Evolutionary conservation across 2,329 filamentous ascomycete species (phyloP), one percentile per base, ranked within the genome.

Genomic region (Aspergillus pseudoviridinutans): DNA sequence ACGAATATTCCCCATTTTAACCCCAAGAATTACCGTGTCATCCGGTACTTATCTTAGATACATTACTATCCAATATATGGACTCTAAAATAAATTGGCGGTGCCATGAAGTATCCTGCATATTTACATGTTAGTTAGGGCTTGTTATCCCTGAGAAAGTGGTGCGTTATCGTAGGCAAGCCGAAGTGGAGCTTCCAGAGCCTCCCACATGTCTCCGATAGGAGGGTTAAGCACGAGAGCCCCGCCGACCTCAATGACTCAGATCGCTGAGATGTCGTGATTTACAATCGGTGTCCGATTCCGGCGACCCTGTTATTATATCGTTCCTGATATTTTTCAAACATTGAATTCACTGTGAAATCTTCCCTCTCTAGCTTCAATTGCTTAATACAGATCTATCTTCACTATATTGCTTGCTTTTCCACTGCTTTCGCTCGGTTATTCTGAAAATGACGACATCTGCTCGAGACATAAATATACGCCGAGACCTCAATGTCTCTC

Each of bases 401-500:
- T 47, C 46, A 50, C 35, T 29, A n/a, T 54, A 53, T 58, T 54
- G 25, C 52, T 53, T 53, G 32, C 14, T 47, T 50, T 52, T 54
- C 29, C 25, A 28, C 25, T 41, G 49, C 50, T 54, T 29, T 49
- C 10, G 4, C 42, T 35, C 41, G 25, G 28, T 42, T 9, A 14
- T 20, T 27, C 1, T 20, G 57, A 59, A 46, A 51, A 62, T 67
- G 62, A 55, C 53, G 67, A 60, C 71, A 22, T 63, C 68, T 56
- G 65, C 74, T 53, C 71, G 62, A 66, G 73, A 76, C 59, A 76
- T 76, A 53, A 66, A 66, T 56, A 57, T 63, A 53, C 66, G 61
- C 50, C 61, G 66, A 57, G 68, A 68, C 55, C 64, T 82, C 79
- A 66, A 74, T 63, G 75, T 80, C 53, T 84, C 84, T 20, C 82